Evolutionary conservation across 2,329 filamentous ascomycete genomes (phyloP), one percentile per base, ranked within the genome.

Genomic region (Ophiostoma sp.): DNA sequence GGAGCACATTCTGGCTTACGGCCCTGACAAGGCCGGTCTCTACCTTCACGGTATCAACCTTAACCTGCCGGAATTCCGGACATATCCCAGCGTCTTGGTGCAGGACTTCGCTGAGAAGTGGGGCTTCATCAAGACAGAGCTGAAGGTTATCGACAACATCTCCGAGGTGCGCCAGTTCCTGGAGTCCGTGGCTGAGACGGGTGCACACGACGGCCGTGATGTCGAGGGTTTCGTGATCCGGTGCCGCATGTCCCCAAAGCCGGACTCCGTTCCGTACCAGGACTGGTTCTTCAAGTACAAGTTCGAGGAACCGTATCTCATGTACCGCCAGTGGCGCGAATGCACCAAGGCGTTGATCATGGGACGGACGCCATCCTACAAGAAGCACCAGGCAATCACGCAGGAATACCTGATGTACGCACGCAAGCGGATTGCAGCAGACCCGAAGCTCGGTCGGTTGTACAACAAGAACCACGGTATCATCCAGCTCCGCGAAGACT

Each of bases 221-320:
- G 95, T 97, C 0, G 96, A 99, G 82, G 96, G 96, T 3, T 99
- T 99, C 78, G 96, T 99, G 73, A 92, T 99, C 77, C 91, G 96
- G 72, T 98, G 96, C 87, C 93, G 90, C 84, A 90, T 85, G 85
- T 84, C 86, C 19, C 79, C 82, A n/a, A 82, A 89, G 36, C 84
- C 85, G 0, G 83, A 82, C 0, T 80, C 81, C 17, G 81, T 81
- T 1, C 87, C 88, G 0, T 96, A 91, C 80, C 84, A 88, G n/a
- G 95, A 99, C 81, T 99, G 96, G 96, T 99, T 99, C 83, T 99
- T 99, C 90, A 99, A 99, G 83, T 99, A 95, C 88, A 99, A 99
- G 84, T 99, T 99, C 75, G 96, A 99, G 80, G 96, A 99, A 83
- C 96, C 96, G 0, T 99, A 99, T 80, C 85, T 99, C 75, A 97